Conservation (phyloP, 306 rosid species). For the Vigna radiata region DNA sequence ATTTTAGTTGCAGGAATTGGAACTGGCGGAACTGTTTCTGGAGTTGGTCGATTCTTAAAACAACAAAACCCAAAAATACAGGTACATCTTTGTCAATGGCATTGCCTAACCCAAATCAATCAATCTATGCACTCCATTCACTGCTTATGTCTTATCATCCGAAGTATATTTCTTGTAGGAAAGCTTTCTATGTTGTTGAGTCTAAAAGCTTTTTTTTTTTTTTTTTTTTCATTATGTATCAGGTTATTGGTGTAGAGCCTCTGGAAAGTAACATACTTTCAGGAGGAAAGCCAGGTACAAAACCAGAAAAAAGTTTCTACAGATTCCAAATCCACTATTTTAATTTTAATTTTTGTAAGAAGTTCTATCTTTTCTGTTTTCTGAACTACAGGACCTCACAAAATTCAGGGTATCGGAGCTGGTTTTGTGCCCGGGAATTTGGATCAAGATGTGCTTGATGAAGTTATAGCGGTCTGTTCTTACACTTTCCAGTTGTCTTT, state of each 20-base stretch:
- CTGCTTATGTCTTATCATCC: constrained; percentile 21
- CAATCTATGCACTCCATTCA: constrained; percentile 10
- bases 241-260: constrained; percentile 96
- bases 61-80: constrained; percentile 80
- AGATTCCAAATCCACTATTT: constrained; percentile 27
- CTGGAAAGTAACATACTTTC: constrained; percentile 91
- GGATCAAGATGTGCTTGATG: constrained; percentile 85
- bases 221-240: constrained; percentile 44
- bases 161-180: constrained; percentile 28
- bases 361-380: constrained; percentile 37
- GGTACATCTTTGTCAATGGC: constrained; percentile 53
- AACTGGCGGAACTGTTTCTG: constrained; percentile 98
- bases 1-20: constrained; percentile 97
- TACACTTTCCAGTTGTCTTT: constrained; percentile 21
- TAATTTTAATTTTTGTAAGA: neutral
- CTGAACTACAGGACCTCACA: constrained; percentile 88
- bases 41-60: constrained; percentile 83
- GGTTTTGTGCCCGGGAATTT: constrained; percentile 96
- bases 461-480: constrained; percentile 75
- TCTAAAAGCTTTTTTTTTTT: constrained; percentile 38
- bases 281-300: constrained; percentile 97
- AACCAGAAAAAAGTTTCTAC: constrained; percentile 41
- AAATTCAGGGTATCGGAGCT: constrained; percentile 99
- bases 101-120: constrained; percentile 22
- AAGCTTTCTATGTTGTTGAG: constrained; percentile 33